These are phyloP conservation scores for Solanum pimpinellifolium DNA, from an alignment of 257 asterid genomes.

Conservation along the genomic window DNA sequence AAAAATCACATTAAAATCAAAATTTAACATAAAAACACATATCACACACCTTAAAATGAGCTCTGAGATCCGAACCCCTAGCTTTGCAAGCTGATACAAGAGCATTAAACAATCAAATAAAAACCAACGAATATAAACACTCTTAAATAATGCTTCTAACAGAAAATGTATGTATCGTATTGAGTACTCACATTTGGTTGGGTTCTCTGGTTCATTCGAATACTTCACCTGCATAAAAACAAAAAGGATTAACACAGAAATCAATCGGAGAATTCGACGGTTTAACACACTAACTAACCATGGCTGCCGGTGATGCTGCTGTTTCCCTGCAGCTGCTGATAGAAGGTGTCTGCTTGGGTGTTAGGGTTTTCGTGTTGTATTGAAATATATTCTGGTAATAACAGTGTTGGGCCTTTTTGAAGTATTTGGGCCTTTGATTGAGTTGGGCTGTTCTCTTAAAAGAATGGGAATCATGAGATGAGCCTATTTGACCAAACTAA, in stretches of 20 bases:
- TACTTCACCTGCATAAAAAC: constrained; percentile 46
- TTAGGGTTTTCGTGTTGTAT: background rate
- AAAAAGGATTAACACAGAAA: background rate
- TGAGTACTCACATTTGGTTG: constrained; percentile 43
- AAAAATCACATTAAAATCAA: background rate
- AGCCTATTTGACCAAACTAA: too few species aligned
- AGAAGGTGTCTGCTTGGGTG: background rate
- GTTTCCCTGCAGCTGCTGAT: background rate
- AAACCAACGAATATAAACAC: background rate
- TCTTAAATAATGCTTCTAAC: too few species aligned
- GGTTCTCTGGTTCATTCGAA: constrained; percentile 64
- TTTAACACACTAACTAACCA: background rate
- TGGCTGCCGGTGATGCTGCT: background rate
- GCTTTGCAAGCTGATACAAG: constrained; percentile 70
- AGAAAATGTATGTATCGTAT: background rate
- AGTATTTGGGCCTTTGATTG: background rate
- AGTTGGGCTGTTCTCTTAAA: background rate
- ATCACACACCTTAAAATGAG: constrained; percentile 58
- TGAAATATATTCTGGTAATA: background rate
- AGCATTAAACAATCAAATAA: background rate
- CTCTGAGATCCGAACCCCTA: constrained; percentile 63
- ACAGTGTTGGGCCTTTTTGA: background rate
- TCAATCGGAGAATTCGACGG: background rate
- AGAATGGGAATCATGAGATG: background rate
- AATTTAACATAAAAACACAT: background rate